Percentiles rank a stretch among this genome's conserved stretches.
Evolutionary conservation across 352 stramenopile genomes (phyloP).

Genomic region (Phytophthora foliorum): DNA sequence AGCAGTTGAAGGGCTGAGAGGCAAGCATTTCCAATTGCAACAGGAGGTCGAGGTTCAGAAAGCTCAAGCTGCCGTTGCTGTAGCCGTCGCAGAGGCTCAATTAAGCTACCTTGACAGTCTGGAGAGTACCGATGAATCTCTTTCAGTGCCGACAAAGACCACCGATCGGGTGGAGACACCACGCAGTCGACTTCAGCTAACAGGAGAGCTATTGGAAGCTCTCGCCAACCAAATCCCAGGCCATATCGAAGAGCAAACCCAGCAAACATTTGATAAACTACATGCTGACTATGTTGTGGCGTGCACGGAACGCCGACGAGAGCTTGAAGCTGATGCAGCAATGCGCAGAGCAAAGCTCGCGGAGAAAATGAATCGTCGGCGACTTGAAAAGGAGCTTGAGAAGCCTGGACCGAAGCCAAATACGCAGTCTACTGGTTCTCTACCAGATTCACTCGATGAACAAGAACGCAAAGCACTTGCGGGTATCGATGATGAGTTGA

Average conservation of each 20-base stretch:
- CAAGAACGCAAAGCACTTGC: slow-evolving; percentile 21
- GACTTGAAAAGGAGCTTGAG: slow-evolving; percentile 13
- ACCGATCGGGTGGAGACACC: not conserved
- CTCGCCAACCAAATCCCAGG: slow-evolving; percentile 31
- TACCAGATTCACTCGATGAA: slow-evolving; percentile 19
- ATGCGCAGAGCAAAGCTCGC: slow-evolving; percentile 28
- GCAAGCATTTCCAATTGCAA: slow-evolving; percentile 26
- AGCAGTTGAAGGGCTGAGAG: slow-evolving; percentile 23
- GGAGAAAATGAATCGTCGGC: slow-evolving; percentile 31
- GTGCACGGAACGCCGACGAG: slow-evolving; percentile 22
- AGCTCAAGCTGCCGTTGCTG: slow-evolving; percentile 6
- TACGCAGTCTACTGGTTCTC: not conserved
- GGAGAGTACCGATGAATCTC: not conserved
- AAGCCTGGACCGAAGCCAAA: not conserved
- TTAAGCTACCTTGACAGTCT: slow-evolving; percentile 24
- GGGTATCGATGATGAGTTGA: slow-evolving; percentile 22
- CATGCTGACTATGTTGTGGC: slow-evolving; percentile 30
- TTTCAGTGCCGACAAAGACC: not conserved
- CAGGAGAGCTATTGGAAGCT: slow-evolving; percentile 28
- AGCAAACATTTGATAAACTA: slow-evolving; percentile 32
- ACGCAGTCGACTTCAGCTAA: slow-evolving; percentile 9
- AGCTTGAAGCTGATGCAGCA: slow-evolving; percentile 42
- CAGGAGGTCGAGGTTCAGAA: slow-evolving; percentile 28
- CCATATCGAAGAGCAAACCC: slow-evolving; percentile 34
- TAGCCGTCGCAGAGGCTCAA: slow-evolving; percentile 33